Evolutionary conservation across 768 basidiomycete genomes (phyloP).

Genomic region (Suillus paluster): DNA sequence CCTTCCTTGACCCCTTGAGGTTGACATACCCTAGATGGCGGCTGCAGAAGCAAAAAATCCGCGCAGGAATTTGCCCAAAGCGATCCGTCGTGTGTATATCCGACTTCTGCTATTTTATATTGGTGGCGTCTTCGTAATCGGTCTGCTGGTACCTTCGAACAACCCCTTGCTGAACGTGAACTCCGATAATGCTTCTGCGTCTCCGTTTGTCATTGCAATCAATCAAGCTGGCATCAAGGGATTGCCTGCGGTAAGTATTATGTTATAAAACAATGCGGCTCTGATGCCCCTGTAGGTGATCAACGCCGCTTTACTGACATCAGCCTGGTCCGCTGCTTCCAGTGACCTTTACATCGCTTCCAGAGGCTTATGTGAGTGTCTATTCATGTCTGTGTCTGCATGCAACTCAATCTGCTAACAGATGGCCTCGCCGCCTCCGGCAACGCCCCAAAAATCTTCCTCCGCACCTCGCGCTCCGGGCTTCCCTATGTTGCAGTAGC

Average conservation of each 20-base stretch:
- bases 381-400: not conserved
- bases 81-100: constrained; percentile 49
- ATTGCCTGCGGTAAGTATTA: constrained; percentile 48
- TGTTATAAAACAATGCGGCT: not conserved
- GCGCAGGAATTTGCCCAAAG: constrained; percentile 44
- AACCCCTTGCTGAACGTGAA: constrained; percentile 44
- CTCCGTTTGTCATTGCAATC: constrained; percentile 65
- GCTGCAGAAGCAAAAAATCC: constrained; percentile 59
- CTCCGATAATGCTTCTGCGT: constrained; percentile 45
- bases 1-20: constrained; percentile 2
- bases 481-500: constrained; percentile 49
- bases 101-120: constrained; percentile 44
- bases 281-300: constrained; percentile 26
- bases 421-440: constrained; percentile 56
- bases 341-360: constrained; percentile 46
- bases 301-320: constrained; percentile 48
- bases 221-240: constrained; percentile 59
- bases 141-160: constrained; percentile 53
- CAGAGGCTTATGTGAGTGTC: constrained; percentile 40
- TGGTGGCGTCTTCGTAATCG: constrained; percentile 49
- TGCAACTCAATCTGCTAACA: constrained; percentile 35
- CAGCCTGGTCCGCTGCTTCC: constrained; percentile 47
- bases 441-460: constrained; percentile 58
- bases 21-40: constrained; percentile 34
- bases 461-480: constrained; percentile 41